Evolutionary conservation across 2,329 filamentous ascomycete species (phyloP).

Genomic region (Aspergillus sp.): DNA sequence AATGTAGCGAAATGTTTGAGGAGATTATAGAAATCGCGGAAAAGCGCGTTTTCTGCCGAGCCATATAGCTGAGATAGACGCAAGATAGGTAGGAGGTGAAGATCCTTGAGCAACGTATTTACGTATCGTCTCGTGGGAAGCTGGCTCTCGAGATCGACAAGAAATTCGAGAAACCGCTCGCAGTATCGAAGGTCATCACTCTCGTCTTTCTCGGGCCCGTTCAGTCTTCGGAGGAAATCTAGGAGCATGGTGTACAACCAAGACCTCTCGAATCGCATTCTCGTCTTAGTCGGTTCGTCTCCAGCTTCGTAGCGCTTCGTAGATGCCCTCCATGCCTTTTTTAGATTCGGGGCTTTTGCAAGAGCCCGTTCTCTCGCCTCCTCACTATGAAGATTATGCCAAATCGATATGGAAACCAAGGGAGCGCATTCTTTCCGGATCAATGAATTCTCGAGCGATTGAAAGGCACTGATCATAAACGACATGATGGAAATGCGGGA

Average conservation of each 20-base stretch:
- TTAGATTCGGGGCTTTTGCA: slow-evolving; percentile 70
- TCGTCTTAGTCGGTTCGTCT: slow-evolving; percentile 75
- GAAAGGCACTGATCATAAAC: slow-evolving; percentile 89
- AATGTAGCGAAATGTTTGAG: slow-evolving; percentile 86
- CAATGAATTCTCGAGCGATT: slow-evolving; percentile 83
- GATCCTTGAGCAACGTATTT: slow-evolving; percentile 80
- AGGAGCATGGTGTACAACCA: slow-evolving; percentile 88
- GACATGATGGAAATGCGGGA: slow-evolving; percentile 81
- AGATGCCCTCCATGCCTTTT: slow-evolving; percentile 87
- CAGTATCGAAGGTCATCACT: slow-evolving; percentile 75
- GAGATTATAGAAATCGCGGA: slow-evolving; percentile 79
- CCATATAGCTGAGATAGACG: slow-evolving; percentile 76
- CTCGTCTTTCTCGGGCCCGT: slow-evolving; percentile 47
- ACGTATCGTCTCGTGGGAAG: slow-evolving; percentile 91
- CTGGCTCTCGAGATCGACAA: slow-evolving; percentile 89
- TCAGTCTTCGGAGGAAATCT: slow-evolving; percentile 76
- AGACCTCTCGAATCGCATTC: slow-evolving; percentile 83
- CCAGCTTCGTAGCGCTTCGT: slow-evolving; percentile 83
- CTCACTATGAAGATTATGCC: slow-evolving; percentile 87
- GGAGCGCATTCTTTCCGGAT: slow-evolving; percentile 96
- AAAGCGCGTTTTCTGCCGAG: slow-evolving; percentile 69
- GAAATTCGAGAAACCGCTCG: slow-evolving; percentile 87
- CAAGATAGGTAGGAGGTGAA: slow-evolving; percentile 78
- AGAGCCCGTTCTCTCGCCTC: slow-evolving; percentile 70
- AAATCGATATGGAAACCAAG: slow-evolving; percentile 89